Percentiles rank a stretch among this genome's conserved stretches.
phyloP scores from a whole-genome alignment of 768 basidiomycete species.

The Rhodotorula sphaerocarpa region DNA sequence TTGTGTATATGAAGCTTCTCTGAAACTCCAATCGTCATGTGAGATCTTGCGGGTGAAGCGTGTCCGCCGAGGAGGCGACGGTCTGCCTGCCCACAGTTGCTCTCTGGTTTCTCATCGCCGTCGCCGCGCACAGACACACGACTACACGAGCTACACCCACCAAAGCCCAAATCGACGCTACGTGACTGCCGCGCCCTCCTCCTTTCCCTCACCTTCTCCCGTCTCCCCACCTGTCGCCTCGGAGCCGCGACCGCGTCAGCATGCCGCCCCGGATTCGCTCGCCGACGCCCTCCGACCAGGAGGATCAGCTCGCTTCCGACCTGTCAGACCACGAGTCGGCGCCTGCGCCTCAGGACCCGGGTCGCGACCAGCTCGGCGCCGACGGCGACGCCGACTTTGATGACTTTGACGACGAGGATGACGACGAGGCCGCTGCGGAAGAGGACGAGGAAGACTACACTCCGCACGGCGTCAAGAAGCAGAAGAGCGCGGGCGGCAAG shows the following conservation, averaged over 20 bases:
- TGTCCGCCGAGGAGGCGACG: no score
- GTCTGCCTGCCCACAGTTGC: no score
- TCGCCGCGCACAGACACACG: no score
- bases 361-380: not conserved
- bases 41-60: no score
- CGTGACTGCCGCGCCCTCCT: no score
- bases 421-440: not conserved
- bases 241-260: not conserved
- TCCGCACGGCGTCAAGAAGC: not conserved
- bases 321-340: not conserved
- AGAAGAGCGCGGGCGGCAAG: conserved; percentile 5
- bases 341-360: not conserved
- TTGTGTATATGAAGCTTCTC: no score
- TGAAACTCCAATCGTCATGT: no score
- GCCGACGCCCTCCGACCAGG: conserved; percentile 12
- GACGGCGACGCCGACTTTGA: not conserved
- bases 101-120: no score
- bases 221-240: not conserved
- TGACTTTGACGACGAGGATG: conserved; percentile 1
- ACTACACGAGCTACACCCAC: no score
- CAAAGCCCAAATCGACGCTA: no score
- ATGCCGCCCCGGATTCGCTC: conserved; percentile 26
- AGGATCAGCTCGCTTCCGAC: conserved; percentile 7
- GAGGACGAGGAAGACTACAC: conserved; percentile 1
- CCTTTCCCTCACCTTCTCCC: not conserved